A percentile compares a stretch with the other conserved stretches of the same genome.
Conservation (phyloP, 805 yeast genomes). For the Starmerella bombicola region DNA sequence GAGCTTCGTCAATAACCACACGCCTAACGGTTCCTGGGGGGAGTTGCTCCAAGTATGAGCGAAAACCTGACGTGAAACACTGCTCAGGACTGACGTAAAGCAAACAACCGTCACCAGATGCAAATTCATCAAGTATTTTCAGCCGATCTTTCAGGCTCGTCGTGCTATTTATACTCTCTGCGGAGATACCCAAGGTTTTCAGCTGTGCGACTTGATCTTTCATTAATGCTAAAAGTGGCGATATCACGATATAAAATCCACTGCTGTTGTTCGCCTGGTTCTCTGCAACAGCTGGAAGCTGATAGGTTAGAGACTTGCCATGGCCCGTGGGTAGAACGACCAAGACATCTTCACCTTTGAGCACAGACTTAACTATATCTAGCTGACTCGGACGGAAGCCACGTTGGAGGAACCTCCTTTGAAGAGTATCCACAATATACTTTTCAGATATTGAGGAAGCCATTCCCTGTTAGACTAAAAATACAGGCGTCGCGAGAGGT, state of each 20-base stretch:
- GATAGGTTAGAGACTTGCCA: slow-evolving; percentile 91
- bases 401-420: slow-evolving; percentile 11
- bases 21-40: slow-evolving; percentile 54
- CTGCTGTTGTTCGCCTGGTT: slow-evolving; percentile 21
- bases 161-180: slow-evolving; percentile 76
- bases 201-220: slow-evolving; percentile 88
- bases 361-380: slow-evolving; percentile 21
- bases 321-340: slow-evolving; percentile 98
- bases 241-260: slow-evolving; percentile 72
- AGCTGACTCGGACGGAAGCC: slow-evolving; percentile 23
- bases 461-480: not conserved
- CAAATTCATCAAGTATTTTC: slow-evolving; percentile 47
- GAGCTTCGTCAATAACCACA: slow-evolving; percentile 92
- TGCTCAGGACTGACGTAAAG: slow-evolving; percentile 84
- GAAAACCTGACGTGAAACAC: slow-evolving; percentile 47
- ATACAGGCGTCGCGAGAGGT: not conserved
- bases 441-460: not conserved
- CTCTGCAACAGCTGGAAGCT: slow-evolving; percentile 70
- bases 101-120: slow-evolving; percentile 45
- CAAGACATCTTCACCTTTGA: slow-evolving; percentile 64
- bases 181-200: slow-evolving; percentile 48
- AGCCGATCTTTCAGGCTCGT: slow-evolving; percentile 49
- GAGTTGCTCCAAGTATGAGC: slow-evolving; percentile 45
- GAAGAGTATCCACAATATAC: slow-evolving; percentile 8
- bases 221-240: slow-evolving; percentile 91